These are phyloP conservation scores for Pseudocercospora musae DNA, from an alignment of 2,329 filamentous ascomycete genomes.

Conservation along the genomic window DNA sequence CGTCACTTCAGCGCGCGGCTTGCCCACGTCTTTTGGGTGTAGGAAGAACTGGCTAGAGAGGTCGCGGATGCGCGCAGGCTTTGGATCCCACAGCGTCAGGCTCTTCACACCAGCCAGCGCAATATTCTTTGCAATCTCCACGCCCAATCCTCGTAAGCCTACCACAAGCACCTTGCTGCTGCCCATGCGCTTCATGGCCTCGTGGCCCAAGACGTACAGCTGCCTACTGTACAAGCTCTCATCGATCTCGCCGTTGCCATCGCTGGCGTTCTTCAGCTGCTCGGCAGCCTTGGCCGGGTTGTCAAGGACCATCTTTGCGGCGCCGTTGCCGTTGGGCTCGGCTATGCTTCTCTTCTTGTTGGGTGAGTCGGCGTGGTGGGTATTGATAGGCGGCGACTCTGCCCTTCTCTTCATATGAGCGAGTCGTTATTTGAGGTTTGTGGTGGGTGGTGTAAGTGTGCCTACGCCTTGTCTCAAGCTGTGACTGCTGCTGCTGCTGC, in stretches of 20 bases:
- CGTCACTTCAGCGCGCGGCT: slow-evolving; percentile 81
- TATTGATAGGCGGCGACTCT: slow-evolving; percentile 14
- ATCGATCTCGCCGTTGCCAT: slow-evolving; percentile 59
- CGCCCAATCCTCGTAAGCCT: slow-evolving; percentile 88
- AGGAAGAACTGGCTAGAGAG: slow-evolving; percentile 98
- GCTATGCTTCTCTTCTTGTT: slow-evolving; percentile 14
- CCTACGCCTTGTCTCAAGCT: neutral
- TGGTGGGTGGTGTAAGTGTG: slow-evolving; percentile 1
- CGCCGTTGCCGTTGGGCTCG: slow-evolving; percentile 26
- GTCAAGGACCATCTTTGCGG: slow-evolving; percentile 58
- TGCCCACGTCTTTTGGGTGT: slow-evolving; percentile 80
- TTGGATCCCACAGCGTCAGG: slow-evolving; percentile 86
- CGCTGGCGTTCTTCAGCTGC: slow-evolving; percentile 51
- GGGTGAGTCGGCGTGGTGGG: slow-evolving; percentile 13
- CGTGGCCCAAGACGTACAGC: slow-evolving; percentile 69
- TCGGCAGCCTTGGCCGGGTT: slow-evolving; percentile 56
- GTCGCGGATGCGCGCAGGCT: slow-evolving; percentile 77
- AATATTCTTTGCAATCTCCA: slow-evolving; percentile 98
- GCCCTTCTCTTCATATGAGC: slow-evolving; percentile 21
- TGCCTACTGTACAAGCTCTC: slow-evolving; percentile 66
- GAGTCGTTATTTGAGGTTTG: neutral
- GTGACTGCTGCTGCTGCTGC: neutral
- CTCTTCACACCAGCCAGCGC: slow-evolving; percentile 98
- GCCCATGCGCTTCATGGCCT: slow-evolving; percentile 98
- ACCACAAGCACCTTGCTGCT: slow-evolving; percentile 91